phyloP scores from a whole-genome alignment of 257 asterid genomes.

The Nicotiana tomentosiformis region DNA sequence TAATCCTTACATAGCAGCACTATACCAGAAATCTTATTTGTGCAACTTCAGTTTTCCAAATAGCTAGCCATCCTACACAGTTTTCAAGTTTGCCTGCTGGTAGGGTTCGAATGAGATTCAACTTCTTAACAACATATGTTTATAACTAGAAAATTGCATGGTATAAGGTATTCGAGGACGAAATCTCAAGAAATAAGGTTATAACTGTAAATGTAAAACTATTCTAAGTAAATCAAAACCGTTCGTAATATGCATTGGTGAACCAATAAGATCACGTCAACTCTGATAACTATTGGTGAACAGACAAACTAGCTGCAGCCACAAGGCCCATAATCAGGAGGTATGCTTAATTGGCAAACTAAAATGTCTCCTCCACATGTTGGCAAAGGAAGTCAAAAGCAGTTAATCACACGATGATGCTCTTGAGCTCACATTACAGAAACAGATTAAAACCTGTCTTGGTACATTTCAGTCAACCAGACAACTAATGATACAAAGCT shows the following conservation, averaged over 20 bases:
- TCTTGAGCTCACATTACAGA: conserved; percentile 37
- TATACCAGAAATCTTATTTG: background rate
- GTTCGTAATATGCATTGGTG: background rate
- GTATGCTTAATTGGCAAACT: background rate
- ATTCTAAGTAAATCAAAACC: background rate
- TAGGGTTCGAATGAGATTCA: background rate
- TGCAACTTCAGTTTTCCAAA: background rate
- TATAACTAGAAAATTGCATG: background rate
- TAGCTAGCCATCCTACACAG: background rate
- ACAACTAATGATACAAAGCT: conserved; percentile 45
- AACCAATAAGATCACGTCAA: background rate
- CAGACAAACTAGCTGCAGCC: background rate
- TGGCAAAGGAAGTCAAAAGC: conserved; percentile 25
- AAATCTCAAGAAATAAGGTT: background rate
- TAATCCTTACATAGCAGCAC: background rate
- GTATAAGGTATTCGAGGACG: background rate
- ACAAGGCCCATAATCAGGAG: background rate
- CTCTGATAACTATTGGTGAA: background rate
- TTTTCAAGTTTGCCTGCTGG: background rate
- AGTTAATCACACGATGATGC: conserved; percentile 31
- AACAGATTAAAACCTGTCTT: conserved; percentile 31
- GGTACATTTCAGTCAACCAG: conserved; percentile 41
- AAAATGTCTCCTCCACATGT: background rate
- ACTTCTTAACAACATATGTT: background rate
- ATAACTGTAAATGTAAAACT: background rate